Evolutionary conservation across 148 eudicot genomes (phyloP).

Genomic region (Tetragonia tetragonoides): DNA sequence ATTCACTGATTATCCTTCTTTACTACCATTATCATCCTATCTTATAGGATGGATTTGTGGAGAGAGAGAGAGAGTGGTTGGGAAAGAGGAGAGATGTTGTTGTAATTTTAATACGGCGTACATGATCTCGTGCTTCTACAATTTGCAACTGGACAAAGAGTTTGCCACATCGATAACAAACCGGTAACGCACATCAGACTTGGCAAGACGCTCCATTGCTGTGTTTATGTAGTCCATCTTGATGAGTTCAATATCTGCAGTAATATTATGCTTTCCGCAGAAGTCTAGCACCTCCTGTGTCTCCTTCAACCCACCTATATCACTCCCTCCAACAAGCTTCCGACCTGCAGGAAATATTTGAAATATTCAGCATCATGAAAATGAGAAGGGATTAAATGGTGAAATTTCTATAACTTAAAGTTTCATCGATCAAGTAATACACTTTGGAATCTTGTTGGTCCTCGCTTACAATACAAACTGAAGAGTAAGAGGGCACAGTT

Average conservation of each 20-base stretch:
- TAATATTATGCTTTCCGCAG: slow-evolving; percentile 48
- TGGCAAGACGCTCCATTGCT: slow-evolving; percentile 55
- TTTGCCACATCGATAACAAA: slow-evolving; percentile 60
- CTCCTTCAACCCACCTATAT: slow-evolving; percentile 63
- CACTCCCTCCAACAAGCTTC: slow-evolving; percentile 58
- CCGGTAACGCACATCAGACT: slow-evolving; percentile 60
- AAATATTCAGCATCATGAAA: background rate
- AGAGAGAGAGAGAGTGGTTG: too few species aligned
- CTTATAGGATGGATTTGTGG: too few species aligned
- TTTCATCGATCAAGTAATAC: too few species aligned
- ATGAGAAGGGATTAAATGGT: background rate
- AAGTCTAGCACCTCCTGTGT: slow-evolving; percentile 71
- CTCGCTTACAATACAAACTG: too few species aligned
- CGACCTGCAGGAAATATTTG: slow-evolving; percentile 29
- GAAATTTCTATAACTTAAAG: too few species aligned
- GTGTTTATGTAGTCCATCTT: slow-evolving; percentile 43
- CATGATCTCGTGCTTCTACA: background rate
- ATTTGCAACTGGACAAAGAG: slow-evolving; percentile 32
- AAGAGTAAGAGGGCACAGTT: too few species aligned
- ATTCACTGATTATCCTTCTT: too few species aligned
- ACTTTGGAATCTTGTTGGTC: too few species aligned
- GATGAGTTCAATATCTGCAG: slow-evolving; percentile 57
- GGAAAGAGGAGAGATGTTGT: too few species aligned
- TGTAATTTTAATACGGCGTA: too few species aligned
- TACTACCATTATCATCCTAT: too few species aligned